phyloP scores from a whole-genome alignment of 2,329 filamentous ascomycete species.

The Fusarium napiforme region DNA sequence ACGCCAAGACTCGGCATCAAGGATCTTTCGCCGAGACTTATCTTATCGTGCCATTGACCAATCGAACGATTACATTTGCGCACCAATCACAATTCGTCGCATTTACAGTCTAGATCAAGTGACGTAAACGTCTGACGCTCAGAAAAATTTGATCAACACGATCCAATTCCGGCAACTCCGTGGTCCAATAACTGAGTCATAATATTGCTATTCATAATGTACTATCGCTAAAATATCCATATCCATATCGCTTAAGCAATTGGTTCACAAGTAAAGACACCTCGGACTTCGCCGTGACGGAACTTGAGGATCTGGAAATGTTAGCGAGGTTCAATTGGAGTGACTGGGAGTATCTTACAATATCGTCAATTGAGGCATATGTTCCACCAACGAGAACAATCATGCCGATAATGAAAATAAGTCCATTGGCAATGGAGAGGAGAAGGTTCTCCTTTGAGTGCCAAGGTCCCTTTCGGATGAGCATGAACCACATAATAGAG shows the following conservation, averaged over 20 bases:
- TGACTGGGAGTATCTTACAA: constrained; percentile 38
- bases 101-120: not conserved
- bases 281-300: constrained; percentile 40
- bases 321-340: constrained; percentile 11
- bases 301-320: constrained; percentile 41
- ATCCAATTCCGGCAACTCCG: constrained; percentile 12
- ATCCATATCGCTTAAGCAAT: constrained; percentile 37
- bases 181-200: constrained; percentile 11
- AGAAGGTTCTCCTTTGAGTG: constrained; percentile 47
- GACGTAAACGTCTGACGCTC: constrained; percentile 1
- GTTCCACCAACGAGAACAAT: constrained; percentile 49
- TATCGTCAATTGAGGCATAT: constrained; percentile 48
- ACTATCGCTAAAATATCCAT: constrained; percentile 21
- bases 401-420: constrained; percentile 47
- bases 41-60: constrained; percentile 2
- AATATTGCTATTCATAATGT: constrained; percentile 29
- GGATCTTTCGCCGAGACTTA: not conserved
- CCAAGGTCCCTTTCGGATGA: constrained; percentile 48
- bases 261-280: constrained; percentile 46
- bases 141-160: not conserved
- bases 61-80: constrained; percentile 5
- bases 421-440: constrained; percentile 40
- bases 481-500: constrained; percentile 57
- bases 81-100: constrained; percentile 7
- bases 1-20: not conserved